Conservation (phyloP, 2,329 filamentous ascomycete genomes). For the Pseudogymnoascus sp. region DNA sequence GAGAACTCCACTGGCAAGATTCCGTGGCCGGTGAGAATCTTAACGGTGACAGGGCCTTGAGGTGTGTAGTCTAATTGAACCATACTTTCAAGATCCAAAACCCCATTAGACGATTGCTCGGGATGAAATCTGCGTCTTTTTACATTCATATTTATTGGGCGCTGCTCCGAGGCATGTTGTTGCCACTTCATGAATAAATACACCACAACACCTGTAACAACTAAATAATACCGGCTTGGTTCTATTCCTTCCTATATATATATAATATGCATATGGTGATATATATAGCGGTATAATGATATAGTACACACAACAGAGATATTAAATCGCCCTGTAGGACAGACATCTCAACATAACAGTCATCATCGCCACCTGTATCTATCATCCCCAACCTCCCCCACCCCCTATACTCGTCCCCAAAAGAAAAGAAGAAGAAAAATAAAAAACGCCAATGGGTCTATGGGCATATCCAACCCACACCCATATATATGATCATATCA, state of each 20-base stretch:
- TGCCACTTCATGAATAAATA: too few species aligned
- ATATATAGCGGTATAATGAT: neutral
- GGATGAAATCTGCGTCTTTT: too few species aligned
- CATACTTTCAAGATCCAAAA: neutral
- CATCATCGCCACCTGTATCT: neutral
- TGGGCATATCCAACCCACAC: neutral
- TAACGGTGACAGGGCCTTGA: neutral
- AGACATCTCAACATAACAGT: slow-evolving; percentile 5
- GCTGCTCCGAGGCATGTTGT: too few species aligned
- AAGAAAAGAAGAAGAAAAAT: neutral
- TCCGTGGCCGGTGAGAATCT: neutral
- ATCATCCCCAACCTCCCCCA: neutral
- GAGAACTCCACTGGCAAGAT: neutral
- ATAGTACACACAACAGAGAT: neutral
- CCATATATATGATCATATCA: slow-evolving; percentile 26
- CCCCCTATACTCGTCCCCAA: neutral
- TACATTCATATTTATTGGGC: too few species aligned
- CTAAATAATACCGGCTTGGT: neutral
- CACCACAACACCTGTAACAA: too few species aligned
- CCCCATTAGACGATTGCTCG: neutral
- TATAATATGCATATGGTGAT: neutral
- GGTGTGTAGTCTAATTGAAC: too few species aligned
- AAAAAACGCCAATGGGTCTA: neutral
- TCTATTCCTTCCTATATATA: neutral
- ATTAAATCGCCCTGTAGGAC: neutral